These are phyloP conservation scores for Fusarium euwallaceae DNA, from an alignment of 2,329 filamentous ascomycete species.

Conservation along the genomic window DNA sequence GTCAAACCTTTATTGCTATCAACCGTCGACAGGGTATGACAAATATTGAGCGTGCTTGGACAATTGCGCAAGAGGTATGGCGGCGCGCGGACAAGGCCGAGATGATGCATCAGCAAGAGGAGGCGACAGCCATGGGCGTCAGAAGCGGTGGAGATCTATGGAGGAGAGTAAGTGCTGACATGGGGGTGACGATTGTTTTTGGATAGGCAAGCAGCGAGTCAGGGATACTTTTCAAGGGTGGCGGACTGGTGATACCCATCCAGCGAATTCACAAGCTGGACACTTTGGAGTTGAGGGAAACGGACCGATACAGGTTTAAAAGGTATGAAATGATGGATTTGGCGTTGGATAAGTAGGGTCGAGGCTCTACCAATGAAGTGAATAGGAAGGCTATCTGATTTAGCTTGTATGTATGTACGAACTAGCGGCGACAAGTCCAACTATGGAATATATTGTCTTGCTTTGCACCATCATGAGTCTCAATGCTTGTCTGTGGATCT, in stretches of 20 bases:
- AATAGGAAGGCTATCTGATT: conserved; percentile 6
- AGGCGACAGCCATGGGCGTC: conserved; percentile 34
- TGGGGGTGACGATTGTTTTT: conserved; percentile 71
- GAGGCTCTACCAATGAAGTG: conserved; percentile 19
- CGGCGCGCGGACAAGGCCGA: conserved; percentile 60
- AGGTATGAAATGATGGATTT: conserved; percentile 19
- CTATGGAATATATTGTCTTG: background rate
- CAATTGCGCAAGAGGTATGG: conserved; percentile 73
- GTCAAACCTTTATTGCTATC: conserved; percentile 65
- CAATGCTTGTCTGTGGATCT: conserved; percentile 24
- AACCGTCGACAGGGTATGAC: conserved; percentile 73
- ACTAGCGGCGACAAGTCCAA: background rate
- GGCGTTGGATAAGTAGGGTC: conserved; percentile 29
- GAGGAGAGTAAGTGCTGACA: conserved; percentile 69
- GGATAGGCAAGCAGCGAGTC: conserved; percentile 49
- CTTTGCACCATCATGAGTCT: background rate
- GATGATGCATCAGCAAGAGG: conserved; percentile 43
- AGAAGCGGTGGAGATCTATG: conserved; percentile 60
- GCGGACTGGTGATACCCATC: conserved; percentile 42
- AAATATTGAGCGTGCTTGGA: conserved; percentile 73
- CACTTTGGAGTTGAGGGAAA: conserved; percentile 41
- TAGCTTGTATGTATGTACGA: background rate
- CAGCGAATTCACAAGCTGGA: conserved; percentile 36
- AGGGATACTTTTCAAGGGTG: conserved; percentile 14
- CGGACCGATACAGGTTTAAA: conserved; percentile 14